Percentiles rank a stretch among this genome's conserved stretches.
Conservation (phyloP, 257 asterid genomes). For the Solanum arcanum region DNA sequence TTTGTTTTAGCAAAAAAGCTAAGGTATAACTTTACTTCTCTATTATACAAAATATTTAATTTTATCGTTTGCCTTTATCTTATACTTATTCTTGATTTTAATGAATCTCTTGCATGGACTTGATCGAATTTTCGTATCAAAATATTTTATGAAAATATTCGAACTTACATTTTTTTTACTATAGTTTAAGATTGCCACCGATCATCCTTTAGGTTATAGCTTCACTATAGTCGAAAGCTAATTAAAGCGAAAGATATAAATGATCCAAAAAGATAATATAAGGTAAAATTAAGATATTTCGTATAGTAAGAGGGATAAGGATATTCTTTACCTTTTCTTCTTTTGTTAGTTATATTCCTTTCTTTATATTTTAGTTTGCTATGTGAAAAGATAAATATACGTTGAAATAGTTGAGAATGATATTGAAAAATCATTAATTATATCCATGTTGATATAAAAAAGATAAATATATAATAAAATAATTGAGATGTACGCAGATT, state of each 20-base stretch:
- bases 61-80: background rate
- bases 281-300: background rate
- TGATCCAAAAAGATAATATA: background rate
- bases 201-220: background rate
- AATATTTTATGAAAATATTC: background rate
- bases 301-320: background rate
- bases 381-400: background rate
- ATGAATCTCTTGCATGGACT: background rate
- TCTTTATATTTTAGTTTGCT: background rate
- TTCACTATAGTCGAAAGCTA: background rate
- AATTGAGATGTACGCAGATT: rapidly evolving
- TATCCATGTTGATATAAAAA: background rate
- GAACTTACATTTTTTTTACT: background rate
- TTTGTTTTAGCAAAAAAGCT: background rate
- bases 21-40: background rate
- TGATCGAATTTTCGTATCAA: background rate
- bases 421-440: background rate
- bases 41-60: background rate
- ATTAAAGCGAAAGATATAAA: background rate
- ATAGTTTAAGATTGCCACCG: background rate
- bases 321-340: background rate
- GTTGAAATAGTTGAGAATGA: background rate
- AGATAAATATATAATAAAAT: background rate
- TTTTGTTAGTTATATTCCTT: background rate
- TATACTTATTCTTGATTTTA: background rate